Percentiles rank a stretch among this genome's conserved stretches.
Conservation (phyloP, 1,284 basidiomycete genomes). For the Butyriboletus appendiculatus region DNA sequence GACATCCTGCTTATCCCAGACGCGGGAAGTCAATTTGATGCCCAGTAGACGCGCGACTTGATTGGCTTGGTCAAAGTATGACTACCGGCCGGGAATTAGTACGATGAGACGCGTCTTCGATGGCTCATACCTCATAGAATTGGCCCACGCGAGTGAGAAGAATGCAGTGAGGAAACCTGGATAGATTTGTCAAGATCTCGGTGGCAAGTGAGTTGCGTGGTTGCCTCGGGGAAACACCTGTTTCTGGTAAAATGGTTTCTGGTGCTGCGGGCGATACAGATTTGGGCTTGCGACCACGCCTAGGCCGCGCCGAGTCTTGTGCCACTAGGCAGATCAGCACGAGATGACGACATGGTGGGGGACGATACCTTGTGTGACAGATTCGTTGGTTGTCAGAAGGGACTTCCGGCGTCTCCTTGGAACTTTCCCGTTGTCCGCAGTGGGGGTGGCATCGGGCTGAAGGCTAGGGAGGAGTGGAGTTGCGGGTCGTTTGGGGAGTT, state of each 20-base stretch:
- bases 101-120: background rate
- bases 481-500: slow-evolving; percentile 50
- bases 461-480: background rate
- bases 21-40: slow-evolving; percentile 78
- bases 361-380: slow-evolving; percentile 9
- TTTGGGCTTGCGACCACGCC: slow-evolving; percentile 26
- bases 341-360: background rate
- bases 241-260: background rate
- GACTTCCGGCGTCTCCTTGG: slow-evolving; percentile 4
- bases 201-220: slow-evolving; percentile 61
- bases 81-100: slow-evolving; percentile 47
- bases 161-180: slow-evolving; percentile 84
- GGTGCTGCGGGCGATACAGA: background rate
- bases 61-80: slow-evolving; percentile 90
- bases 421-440: background rate
- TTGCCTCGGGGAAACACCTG: slow-evolving; percentile 16
- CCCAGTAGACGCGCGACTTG: slow-evolving; percentile 76
- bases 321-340: slow-evolving; percentile 1
- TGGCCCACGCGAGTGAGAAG: slow-evolving; percentile 90
- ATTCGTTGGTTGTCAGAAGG: background rate
- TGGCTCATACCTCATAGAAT: slow-evolving; percentile 82
- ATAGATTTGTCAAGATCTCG: slow-evolving; percentile 72
- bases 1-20: slow-evolving; percentile 68
- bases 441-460: background rate
- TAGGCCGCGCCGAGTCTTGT: slow-evolving; percentile 7